Evolutionary conservation across 257 asterid genomes (phyloP), one percentile per base, ranked within the genome.

Genomic region (Solanum clarkiae): DNA sequence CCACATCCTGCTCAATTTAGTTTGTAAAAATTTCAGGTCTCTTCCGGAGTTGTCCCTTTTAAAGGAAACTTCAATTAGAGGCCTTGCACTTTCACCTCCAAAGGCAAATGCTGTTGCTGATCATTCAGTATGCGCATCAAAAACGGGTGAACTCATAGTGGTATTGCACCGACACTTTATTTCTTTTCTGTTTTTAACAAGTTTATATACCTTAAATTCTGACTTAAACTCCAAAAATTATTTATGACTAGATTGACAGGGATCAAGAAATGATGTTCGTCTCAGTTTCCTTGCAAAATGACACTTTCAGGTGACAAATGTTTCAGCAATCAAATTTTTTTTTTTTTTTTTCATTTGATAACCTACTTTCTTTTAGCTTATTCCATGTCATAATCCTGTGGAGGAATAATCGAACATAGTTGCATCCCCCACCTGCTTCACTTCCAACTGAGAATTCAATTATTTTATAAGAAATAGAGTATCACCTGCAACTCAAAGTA

Each of bases 41-140:
- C 92, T 96, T 85, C 98, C 97, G 53, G 98, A 95, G 74, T 85
- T 96, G 70, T 90, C 98, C 66, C 94, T 94, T 88, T 83, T 94
- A 86, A 94, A 94, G 91, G 97, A 95, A 90, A 89, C 93, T 83
- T 92, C 97, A 74, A 60, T 94, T 65, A 91, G 95, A 88, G 93
- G 95, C 79, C 91, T 95, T 84, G 83, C 90, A 44, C 91, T 88
- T 86, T 90, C 95, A 22, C 88, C 87, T 55, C 77, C 86, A 44
- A 93, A 90, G 90, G 90, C 90, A 82, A 91, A 91, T 86, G 87
- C 92, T 40, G 40, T 86, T 56, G 85, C 92, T 7, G 93, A 88
- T 85, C 80, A 88, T 54, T 87, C 89, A 40, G 93, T 94, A 7
- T 93, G 97, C 54, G 92, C 92, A 20, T 94, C 98, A 80, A 85